These are phyloP conservation scores for Trichoderma atroviride DNA, from an alignment of 2,329 filamentous ascomycete genomes.

Conservation along the genomic window DNA sequence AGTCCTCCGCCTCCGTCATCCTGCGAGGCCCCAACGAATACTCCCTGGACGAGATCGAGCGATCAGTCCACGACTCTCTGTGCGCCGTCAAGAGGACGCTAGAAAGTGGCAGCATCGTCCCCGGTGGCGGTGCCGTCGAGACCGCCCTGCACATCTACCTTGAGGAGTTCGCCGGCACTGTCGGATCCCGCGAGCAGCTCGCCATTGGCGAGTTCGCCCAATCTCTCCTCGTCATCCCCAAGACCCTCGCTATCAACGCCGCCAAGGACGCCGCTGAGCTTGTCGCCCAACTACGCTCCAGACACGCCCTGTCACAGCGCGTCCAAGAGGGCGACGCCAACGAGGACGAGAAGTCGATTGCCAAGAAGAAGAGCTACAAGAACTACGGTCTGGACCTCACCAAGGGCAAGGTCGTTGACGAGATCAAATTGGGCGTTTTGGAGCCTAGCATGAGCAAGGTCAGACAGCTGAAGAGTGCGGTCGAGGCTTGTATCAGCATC, in stretches of 20 bases:
- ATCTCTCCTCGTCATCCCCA: constrained; percentile 89
- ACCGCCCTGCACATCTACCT: constrained; percentile 99
- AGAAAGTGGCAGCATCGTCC: constrained; percentile 95
- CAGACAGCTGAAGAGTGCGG: constrained; percentile 95
- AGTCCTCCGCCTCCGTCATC: constrained; percentile 93
- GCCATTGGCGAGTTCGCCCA: constrained; percentile 98
- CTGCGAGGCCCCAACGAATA: constrained; percentile 95
- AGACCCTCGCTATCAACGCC: constrained; percentile 94
- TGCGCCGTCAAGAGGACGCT: constrained; percentile 96
- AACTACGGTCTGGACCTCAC: constrained; percentile 94
- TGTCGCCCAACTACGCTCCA: constrained; percentile 89
- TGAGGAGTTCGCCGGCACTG: constrained; percentile 96
- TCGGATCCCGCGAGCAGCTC: constrained; percentile 94
- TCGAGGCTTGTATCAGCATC: constrained; percentile 97
- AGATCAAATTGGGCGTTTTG: constrained; percentile 90
- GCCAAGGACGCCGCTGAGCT: constrained; percentile 96
- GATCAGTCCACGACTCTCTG: constrained; percentile 94
- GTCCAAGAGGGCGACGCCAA: constrained; percentile 81
- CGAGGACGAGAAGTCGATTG: constrained; percentile 85
- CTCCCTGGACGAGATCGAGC: constrained; percentile 98
- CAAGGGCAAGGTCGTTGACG: constrained; percentile 88
- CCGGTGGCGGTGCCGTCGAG: constrained; percentile 94
- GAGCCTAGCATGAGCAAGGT: constrained; percentile 99
- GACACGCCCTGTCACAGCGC: constrained; percentile 92
- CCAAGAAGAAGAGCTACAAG: constrained; percentile 95